phyloP scores from a whole-genome alignment of 1,139 yeast genomes.

The Debaryomyces singareniensis region DNA sequence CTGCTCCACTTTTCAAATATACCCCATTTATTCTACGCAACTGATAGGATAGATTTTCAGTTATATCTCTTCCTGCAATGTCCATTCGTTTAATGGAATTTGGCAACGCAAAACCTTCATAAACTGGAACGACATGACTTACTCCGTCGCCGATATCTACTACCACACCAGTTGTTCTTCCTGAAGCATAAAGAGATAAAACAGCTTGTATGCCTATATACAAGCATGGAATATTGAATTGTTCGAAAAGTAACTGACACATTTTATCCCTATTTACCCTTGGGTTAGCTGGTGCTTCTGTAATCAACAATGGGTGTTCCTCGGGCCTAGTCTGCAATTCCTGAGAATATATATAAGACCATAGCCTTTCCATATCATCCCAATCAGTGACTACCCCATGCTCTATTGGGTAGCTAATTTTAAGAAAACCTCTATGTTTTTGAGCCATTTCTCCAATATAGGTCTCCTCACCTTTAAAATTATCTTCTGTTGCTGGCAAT shows the following conservation, averaged over 20 bases:
- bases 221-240: constrained; percentile 81
- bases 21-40: constrained; percentile 62
- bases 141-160: constrained; percentile 93
- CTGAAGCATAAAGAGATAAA: constrained; percentile 78
- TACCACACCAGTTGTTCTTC: constrained; percentile 86
- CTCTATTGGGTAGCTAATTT: constrained; percentile 63
- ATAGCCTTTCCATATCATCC: constrained; percentile 77
- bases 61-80: constrained; percentile 82
- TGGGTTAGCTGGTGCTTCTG: constrained; percentile 89
- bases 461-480: constrained; percentile 14
- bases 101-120: constrained; percentile 78
- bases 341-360: constrained; percentile 59
- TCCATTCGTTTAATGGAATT: constrained; percentile 71
- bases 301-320: constrained; percentile 60
- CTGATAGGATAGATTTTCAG: constrained; percentile 64
- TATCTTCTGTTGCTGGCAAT: constrained; percentile 19
- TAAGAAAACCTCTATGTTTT: constrained; percentile 65
- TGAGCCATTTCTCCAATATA: constrained; percentile 77
- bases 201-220: constrained; percentile 82
- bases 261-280: constrained; percentile 60
- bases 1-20: constrained; percentile 61
- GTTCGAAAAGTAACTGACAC: constrained; percentile 78
- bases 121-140: constrained; percentile 81
- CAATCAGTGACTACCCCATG: constrained; percentile 83
- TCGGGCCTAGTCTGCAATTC: constrained; percentile 50